A percentile compares a stretch with the other conserved stretches of the same genome.
These are phyloP conservation scores for Triticum monococcum DNA, from an alignment of 176 grass and related monocot genomes.

Conservation along the genomic window DNA sequence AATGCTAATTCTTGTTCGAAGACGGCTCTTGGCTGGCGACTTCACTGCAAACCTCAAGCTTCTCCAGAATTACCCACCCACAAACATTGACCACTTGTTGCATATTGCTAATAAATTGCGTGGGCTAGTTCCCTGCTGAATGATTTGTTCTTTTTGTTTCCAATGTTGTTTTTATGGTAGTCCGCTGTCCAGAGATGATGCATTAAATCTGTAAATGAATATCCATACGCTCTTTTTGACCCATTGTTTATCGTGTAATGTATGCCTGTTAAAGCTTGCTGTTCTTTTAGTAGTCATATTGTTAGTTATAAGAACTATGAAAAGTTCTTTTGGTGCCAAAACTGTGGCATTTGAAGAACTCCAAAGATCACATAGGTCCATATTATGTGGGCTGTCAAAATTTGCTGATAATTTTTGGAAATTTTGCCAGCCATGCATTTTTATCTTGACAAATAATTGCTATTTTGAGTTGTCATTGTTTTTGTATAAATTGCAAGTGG, in stretches of 20 bases:
- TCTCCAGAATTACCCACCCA: constrained; percentile 82
- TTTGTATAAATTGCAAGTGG: too few relatives aligned
- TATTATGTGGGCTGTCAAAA: neutral
- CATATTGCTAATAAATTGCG: constrained; percentile 95
- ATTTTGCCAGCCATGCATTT: neutral
- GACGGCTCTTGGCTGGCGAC: constrained; percentile 86
- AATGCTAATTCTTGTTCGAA: constrained; percentile 95
- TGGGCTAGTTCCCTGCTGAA: constrained; percentile 49
- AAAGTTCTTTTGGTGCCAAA: neutral
- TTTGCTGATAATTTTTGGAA: neutral
- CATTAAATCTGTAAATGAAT: neutral
- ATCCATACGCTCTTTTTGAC: neutral
- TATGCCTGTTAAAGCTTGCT: neutral
- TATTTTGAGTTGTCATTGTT: neutral
- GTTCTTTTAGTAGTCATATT: neutral
- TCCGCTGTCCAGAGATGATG: neutral
- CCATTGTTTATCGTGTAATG: neutral
- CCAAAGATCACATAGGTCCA: neutral
- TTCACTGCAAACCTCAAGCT: constrained; percentile 99
- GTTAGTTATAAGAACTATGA: neutral
- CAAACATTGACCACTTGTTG: constrained; percentile 77
- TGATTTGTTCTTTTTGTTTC: constrained; percentile 17
- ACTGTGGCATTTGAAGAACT: neutral
- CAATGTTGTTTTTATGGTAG: constrained; percentile 8
- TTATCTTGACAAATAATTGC: neutral